Base-by-base conservation (phyloP, 2,329 filamentous ascomycete species). In the Huntiella moniliformis region DNA sequence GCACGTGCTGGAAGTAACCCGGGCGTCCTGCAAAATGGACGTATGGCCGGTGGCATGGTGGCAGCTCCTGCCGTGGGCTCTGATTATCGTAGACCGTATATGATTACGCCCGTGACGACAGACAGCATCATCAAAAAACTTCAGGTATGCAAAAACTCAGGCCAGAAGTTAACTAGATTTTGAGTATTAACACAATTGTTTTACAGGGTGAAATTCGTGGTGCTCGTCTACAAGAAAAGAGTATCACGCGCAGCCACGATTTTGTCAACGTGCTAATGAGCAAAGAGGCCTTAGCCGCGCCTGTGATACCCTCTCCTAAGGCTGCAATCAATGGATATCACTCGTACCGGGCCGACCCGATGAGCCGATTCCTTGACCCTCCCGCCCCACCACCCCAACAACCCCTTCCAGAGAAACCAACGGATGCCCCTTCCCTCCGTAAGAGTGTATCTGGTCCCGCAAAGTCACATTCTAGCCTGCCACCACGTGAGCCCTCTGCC, bases 371-470 rank as follows among this genome's bases (percentile, higher is more conserved):
- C 58, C 91, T 84, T 1, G 87, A 95, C 48, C 88, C 88, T 43
- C 88, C 88, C 3, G 88, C 87, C 16, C 88, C 88, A 5, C 88
- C 88, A 18, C 88, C 88, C 22, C 86, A 93, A 54, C 87, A 93
- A 54, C 88, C 88, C 11, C 67, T 96, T 4, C 88, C 88, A 1
- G 87, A 95, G 58, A 95, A 95, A 59, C 88, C 88, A 0, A 49
- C 47, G 11, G 85, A 93, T 60, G 74, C 71, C 0, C 74, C 78
- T 0, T 74, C 83, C 1, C 61, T 94, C 28, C 86, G 83, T 57
- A 74, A 86, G 46, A 71, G 70, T 4, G 77, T 82, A 18, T 87
- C 82, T 0, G 85, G 93, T 52, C 76, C 80, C 47, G 71, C 79
- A 6, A 83, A 79, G 57, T 64, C 69, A 1, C 61, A 64, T 31